phyloP scores from a whole-genome alignment of 2,329 filamentous ascomycete species.

The Colletotrichum liriopes region DNA sequence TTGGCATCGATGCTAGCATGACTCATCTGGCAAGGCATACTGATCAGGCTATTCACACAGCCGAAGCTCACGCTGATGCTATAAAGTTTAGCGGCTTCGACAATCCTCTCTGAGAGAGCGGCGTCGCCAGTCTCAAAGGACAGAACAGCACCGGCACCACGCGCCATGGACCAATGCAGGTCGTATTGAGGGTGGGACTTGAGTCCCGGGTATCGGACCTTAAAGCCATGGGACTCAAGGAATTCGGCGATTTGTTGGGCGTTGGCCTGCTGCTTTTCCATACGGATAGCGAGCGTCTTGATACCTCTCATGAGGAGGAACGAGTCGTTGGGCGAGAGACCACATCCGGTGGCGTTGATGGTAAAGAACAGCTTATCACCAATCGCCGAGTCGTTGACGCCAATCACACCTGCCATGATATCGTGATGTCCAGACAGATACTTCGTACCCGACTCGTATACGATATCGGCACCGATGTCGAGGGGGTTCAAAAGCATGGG shows the following conservation, averaged over 20 bases:
- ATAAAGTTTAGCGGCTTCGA: slow-evolving; percentile 92
- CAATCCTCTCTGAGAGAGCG: slow-evolving; percentile 88
- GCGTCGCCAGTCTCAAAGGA: slow-evolving; percentile 96
- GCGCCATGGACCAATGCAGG: slow-evolving; percentile 94
- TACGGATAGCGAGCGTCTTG: slow-evolving; percentile 96
- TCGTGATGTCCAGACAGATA: slow-evolving; percentile 99
- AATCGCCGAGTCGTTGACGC: slow-evolving; percentile 85
- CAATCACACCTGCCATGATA: slow-evolving; percentile 98
- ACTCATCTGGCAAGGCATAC: slow-evolving; percentile 99
- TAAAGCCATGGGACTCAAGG: slow-evolving; percentile 91
- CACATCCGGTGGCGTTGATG: slow-evolving; percentile 96
- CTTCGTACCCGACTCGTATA: slow-evolving; percentile 98
- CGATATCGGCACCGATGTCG: slow-evolving; percentile 93
- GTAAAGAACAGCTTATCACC: slow-evolving; percentile 96
- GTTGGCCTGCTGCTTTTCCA: slow-evolving; percentile 98
- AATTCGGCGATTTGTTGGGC: slow-evolving; percentile 93
- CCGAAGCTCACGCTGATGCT: slow-evolving; percentile 98
- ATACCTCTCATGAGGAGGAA: slow-evolving; percentile 96
- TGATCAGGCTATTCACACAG: slow-evolving; percentile 98
- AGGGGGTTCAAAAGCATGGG: slow-evolving; percentile 95
- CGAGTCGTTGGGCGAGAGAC: slow-evolving; percentile 93
- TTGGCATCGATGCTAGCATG: slow-evolving; percentile 98
- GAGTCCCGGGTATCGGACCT: slow-evolving; percentile 93
- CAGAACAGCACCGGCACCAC: slow-evolving; percentile 93
- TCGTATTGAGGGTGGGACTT: slow-evolving; percentile 97